These are phyloP conservation scores for Citrullus mucosospermus DNA, from an alignment of 306 rosid species.

Conservation along the genomic window DNA sequence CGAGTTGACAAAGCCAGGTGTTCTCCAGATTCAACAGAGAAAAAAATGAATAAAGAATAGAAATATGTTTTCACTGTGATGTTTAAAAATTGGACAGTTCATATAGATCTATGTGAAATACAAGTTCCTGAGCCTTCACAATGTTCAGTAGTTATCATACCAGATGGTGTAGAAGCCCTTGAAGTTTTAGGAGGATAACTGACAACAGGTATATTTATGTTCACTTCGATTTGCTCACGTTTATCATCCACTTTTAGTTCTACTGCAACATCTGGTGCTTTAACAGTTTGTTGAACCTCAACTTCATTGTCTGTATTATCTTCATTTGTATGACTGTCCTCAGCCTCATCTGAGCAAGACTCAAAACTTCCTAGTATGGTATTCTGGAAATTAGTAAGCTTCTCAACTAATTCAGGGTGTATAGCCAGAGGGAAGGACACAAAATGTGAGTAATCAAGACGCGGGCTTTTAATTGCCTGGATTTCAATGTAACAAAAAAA, in stretches of 20 bases:
- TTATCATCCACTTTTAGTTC: constrained; percentile 35
- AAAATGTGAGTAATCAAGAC: constrained; percentile 81
- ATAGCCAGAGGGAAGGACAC: constrained; percentile 92
- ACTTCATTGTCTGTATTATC: constrained; percentile 27
- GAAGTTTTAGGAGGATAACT: constrained; percentile 55
- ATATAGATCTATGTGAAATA: background rate
- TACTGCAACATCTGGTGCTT: constrained; percentile 43
- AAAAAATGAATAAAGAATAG: background rate
- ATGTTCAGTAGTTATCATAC: constrained; percentile 28
- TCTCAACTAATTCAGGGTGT: constrained; percentile 72
- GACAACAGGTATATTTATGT: constrained; percentile 46
- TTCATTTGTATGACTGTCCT: constrained; percentile 33
- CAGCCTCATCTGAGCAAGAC: constrained; percentile 25
- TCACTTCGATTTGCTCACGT: constrained; percentile 38
- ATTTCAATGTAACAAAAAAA: background rate
- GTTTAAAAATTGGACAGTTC: background rate
- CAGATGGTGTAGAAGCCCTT: constrained; percentile 30
- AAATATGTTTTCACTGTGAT: background rate
- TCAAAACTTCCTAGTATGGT: constrained; percentile 41
- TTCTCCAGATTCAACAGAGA: background rate
- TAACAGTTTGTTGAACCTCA: constrained; percentile 29
- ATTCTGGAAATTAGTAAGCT: constrained; percentile 62
- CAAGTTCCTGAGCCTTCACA: background rate
- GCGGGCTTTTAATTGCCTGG: constrained; percentile 64
- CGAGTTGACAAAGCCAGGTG: background rate